A percentile compares a stretch with the other conserved stretches of the same genome.
Evolutionary conservation across 805 yeast genomes (phyloP).

Genomic region (Teunomyces tritomae): DNA sequence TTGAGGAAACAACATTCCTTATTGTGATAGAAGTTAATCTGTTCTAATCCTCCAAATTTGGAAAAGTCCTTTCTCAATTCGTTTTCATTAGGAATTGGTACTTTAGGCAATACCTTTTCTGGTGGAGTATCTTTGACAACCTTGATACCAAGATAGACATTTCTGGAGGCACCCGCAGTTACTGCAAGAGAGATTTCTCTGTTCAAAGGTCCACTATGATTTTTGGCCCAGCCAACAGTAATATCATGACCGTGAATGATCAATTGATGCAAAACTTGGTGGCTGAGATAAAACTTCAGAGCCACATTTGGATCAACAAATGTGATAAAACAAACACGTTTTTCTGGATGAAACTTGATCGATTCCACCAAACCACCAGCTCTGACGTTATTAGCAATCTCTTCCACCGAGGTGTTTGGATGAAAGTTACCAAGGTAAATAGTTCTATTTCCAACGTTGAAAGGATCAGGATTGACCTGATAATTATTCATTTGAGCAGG

Average conservation of each 20-base stretch:
- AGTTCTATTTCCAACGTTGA: constrained; percentile 56
- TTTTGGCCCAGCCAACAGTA: constrained; percentile 70
- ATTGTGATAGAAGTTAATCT: constrained; percentile 67
- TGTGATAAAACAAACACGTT: constrained; percentile 64
- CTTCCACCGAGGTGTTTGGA: constrained; percentile 63
- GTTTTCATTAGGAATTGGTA: constrained; percentile 3
- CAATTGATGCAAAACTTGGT: constrained; percentile 55
- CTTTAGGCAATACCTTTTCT: not conserved
- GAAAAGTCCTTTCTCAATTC: constrained; percentile 58
- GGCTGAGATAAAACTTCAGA: constrained; percentile 60
- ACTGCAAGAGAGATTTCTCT: constrained; percentile 59
- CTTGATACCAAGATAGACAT: constrained; percentile 67
- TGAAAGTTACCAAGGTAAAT: constrained; percentile 68
- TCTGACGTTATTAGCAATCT: constrained; percentile 70
- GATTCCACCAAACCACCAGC: constrained; percentile 71
- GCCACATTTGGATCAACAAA: constrained; percentile 66
- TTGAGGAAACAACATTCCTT: constrained; percentile 75
- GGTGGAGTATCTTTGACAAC: constrained; percentile 18
- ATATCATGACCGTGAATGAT: constrained; percentile 60
- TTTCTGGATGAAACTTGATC: constrained; percentile 50
- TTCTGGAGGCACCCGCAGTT: constrained; percentile 73
- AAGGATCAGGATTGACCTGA: constrained; percentile 19
- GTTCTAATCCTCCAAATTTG: constrained; percentile 70
- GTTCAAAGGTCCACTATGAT: constrained; percentile 61
- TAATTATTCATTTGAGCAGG: constrained; percentile 1